Evolutionary conservation across 306 rosid species (phyloP).

Genomic region (Alnus glutinosa): DNA sequence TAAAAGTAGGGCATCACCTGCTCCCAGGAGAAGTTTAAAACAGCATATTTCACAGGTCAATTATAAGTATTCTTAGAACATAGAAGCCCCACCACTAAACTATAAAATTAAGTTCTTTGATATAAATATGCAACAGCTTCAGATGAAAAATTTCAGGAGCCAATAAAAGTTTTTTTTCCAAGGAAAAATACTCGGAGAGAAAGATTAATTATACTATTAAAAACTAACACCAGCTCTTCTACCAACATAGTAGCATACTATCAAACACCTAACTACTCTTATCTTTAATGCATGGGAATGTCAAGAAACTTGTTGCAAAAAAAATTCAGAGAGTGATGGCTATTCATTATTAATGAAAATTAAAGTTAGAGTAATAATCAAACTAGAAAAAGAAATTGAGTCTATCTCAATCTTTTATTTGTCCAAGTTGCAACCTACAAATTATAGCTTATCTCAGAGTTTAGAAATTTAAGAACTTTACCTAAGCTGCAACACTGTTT

Average conservation of each 20-base stretch:
- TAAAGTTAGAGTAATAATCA: background rate
- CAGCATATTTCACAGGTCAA: background rate
- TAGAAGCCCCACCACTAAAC: background rate
- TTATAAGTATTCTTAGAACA: background rate
- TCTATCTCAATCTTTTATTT: background rate
- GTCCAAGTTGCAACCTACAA: background rate
- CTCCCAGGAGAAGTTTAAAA: too few species aligned
- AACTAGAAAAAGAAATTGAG: background rate
- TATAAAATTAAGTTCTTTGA: background rate
- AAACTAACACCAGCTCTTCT: background rate
- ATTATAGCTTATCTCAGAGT: background rate
- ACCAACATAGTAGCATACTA: background rate
- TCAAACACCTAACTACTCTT: background rate
- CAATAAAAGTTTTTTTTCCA: background rate
- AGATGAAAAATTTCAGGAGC: background rate
- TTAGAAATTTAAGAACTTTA: constrained; percentile 19
- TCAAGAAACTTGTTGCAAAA: background rate
- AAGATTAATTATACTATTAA: background rate
- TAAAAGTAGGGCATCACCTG: too few species aligned
- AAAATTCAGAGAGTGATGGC: background rate
- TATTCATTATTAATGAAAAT: background rate
- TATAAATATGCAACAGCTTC: background rate
- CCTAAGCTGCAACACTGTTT: constrained; percentile 26
- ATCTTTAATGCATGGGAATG: background rate
- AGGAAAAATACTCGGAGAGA: background rate